Conservation (phyloP, 768 basidiomycete genomes). For the Daedaleopsis sinensis region DNA sequence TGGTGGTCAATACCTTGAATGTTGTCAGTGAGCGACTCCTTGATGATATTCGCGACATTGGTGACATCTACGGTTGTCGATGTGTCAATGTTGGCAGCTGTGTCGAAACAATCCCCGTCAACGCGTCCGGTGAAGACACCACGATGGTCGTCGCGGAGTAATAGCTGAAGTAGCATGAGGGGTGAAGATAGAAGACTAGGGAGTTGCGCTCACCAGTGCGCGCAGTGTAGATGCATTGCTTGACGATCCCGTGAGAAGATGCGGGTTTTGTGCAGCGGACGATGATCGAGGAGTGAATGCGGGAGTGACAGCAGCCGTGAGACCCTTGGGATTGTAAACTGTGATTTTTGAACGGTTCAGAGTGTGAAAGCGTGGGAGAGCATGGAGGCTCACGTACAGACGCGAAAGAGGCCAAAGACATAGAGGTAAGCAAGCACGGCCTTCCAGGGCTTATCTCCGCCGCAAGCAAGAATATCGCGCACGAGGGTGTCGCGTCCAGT, state of each 20-base stretch:
- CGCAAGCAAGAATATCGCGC: constrained; percentile 8
- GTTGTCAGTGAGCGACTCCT: neutral
- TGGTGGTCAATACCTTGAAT: neutral
- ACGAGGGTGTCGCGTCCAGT: constrained; percentile 5
- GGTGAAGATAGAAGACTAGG: neutral
- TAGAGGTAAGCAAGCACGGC: too few relatives aligned
- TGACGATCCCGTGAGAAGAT: neutral
- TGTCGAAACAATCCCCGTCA: neutral
- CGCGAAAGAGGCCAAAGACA: neutral
- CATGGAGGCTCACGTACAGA: neutral
- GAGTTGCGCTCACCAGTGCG: neutral
- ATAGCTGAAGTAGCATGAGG: neutral
- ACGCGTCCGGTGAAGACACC: neutral
- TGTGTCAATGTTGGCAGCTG: neutral
- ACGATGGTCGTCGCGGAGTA: neutral
- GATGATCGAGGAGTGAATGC: too few relatives aligned
- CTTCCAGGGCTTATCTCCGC: neutral
- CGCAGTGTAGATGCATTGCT: neutral
- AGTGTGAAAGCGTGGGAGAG: neutral
- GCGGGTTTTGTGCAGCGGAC: neutral
- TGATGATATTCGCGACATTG: constrained; percentile 8
- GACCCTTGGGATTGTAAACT: neutral
- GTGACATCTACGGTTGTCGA: neutral
- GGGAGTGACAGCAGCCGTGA: too few relatives aligned
- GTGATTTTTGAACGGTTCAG: neutral